Conservation (phyloP, 805 yeast genomes). For the Yarrowia sp. region DNA sequence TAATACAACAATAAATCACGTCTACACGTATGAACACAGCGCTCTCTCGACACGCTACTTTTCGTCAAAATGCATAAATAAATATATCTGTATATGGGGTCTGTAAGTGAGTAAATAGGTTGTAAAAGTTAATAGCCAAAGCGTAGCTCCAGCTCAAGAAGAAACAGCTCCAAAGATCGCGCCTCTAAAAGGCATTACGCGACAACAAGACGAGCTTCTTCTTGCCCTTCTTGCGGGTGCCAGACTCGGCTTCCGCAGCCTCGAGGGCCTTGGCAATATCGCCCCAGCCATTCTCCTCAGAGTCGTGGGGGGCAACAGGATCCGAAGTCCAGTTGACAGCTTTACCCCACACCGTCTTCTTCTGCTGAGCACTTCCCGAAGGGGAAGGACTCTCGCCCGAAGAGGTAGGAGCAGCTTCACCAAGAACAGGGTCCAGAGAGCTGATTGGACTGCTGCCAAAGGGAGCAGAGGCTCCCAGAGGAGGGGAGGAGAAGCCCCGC, state of each 20-base stretch:
- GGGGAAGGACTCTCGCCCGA: conserved; percentile 27
- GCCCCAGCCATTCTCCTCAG: conserved; percentile 41
- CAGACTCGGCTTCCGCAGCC: conserved; percentile 40
- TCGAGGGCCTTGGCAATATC: conserved; percentile 42
- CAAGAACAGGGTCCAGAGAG: conserved; percentile 27
- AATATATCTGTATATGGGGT: conserved; percentile 37
- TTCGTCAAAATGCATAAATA: conserved; percentile 30
- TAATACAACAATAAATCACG: neutral
- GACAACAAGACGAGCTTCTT: conserved; percentile 47
- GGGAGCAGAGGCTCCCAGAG: conserved; percentile 32
- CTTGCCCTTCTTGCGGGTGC: conserved; percentile 43
- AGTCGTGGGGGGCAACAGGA: conserved; percentile 43
- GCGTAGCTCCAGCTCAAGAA: too few species aligned
- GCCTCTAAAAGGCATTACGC: conserved; percentile 39
- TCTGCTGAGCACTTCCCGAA: conserved; percentile 33
- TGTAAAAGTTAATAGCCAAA: neutral
- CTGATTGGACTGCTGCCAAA: conserved; percentile 29
- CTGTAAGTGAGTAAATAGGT: conserved; percentile 32
- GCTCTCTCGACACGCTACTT: neutral
- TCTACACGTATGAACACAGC: neutral
- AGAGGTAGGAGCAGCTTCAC: conserved; percentile 11
- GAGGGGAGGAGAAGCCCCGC: conserved; percentile 36
- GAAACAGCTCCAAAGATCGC: too few species aligned
- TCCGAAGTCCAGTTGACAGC: conserved; percentile 41
- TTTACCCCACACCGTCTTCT: conserved; percentile 42